A percentile compares a stretch with the other conserved stretches of the same genome.
phyloP scores from a whole-genome alignment of 2,329 filamentous ascomycete species.

The Phialophora expanda region DNA sequence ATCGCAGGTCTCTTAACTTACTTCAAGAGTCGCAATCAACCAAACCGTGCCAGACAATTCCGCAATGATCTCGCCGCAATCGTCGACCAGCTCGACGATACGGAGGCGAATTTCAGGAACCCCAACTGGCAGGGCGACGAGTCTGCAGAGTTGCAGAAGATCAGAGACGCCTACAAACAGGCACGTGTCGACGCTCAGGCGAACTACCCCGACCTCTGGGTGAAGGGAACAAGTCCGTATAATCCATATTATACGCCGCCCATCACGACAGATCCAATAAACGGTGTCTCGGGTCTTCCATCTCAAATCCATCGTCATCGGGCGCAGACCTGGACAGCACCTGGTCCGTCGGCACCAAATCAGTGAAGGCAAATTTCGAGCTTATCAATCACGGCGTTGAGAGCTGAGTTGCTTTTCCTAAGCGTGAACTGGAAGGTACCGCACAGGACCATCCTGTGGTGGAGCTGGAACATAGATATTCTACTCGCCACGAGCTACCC shows the following conservation, averaged over 20 bases:
- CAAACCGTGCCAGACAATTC: conserved; percentile 30
- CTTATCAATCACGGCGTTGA: not conserved
- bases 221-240: conserved; percentile 11
- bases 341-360: not conserved
- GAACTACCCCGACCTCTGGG: conserved; percentile 33
- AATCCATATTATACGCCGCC: conserved; percentile 7
- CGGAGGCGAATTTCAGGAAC: conserved; percentile 27
- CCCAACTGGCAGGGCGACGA: conserved; percentile 11
- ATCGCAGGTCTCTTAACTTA: conserved; percentile 30
- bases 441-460: not conserved
- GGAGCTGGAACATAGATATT: not conserved
- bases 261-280: conserved; percentile 1
- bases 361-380: not conserved
- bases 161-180: conserved; percentile 22
- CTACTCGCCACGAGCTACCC: conserved; percentile 25
- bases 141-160: conserved; percentile 14
- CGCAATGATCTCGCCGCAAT: conserved; percentile 25
- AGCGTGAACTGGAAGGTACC: not conserved
- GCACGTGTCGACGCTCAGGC: conserved; percentile 25
- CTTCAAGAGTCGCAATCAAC: conserved; percentile 33
- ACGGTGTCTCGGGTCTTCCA: not conserved
- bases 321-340: not conserved
- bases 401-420: not conserved
- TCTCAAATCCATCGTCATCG: not conserved
- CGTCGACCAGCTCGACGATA: conserved; percentile 27